These are phyloP conservation scores for Neofusicoccum ribis DNA, from an alignment of 2,329 filamentous ascomycete species.

Conservation along the genomic window DNA sequence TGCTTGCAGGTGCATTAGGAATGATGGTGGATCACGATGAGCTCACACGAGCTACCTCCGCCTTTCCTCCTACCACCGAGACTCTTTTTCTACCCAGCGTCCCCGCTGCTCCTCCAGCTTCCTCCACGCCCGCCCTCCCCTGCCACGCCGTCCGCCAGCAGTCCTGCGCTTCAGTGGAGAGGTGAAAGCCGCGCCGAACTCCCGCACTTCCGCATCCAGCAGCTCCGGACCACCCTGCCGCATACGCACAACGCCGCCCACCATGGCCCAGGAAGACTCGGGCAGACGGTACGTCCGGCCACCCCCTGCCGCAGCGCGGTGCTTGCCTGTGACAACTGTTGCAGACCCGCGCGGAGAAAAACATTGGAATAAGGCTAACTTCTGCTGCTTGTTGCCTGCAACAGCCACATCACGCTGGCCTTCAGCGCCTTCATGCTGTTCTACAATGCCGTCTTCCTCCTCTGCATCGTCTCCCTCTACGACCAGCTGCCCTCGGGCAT, in stretches of 20 bases:
- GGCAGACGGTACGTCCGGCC: slow-evolving; percentile 8
- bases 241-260: background rate
- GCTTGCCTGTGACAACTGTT: background rate
- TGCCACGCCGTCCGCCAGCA: background rate
- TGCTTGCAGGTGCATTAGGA: slow-evolving; percentile 15
- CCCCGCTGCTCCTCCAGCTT: background rate
- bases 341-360: background rate
- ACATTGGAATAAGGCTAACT: background rate
- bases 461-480: slow-evolving; percentile 30
- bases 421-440: slow-evolving; percentile 23
- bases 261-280: slow-evolving; percentile 7
- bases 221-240: slow-evolving; percentile 7
- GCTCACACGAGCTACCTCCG: slow-evolving; percentile 12
- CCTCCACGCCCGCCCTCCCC: background rate
- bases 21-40: slow-evolving; percentile 16
- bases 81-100: background rate
- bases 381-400: background rate
- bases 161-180: slow-evolving; percentile 1
- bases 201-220: slow-evolving; percentile 11
- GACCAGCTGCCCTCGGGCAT: slow-evolving; percentile 27
- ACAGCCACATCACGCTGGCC: slow-evolving; percentile 21
- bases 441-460: slow-evolving; percentile 29
- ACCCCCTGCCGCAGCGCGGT: background rate
- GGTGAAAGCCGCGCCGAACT: background rate
- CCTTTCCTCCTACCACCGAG: background rate